phyloP scores from a whole-genome alignment of 2,329 filamentous ascomycete species.

The Aspergillus calidoustus region DNA sequence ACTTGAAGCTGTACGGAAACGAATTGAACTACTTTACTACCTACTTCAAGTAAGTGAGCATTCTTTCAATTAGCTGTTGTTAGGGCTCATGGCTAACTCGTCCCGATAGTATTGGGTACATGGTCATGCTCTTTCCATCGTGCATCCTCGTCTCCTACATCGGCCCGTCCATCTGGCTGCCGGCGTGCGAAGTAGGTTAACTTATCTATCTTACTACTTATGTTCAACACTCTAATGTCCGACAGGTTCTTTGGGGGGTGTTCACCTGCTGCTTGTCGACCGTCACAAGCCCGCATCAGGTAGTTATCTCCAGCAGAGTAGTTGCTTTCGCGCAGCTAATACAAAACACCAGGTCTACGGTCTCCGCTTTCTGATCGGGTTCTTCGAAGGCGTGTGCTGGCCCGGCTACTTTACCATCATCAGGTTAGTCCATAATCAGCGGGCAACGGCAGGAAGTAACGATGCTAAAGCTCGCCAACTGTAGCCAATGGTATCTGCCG shows the following conservation, averaged over 20 bases:
- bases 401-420: constrained; percentile 15
- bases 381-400: constrained; percentile 10
- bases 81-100: not conserved
- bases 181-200: not conserved
- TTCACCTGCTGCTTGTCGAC: not conserved
- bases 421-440: not conserved
- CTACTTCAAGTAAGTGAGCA: constrained; percentile 4
- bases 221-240: not conserved
- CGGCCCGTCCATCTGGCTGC: constrained; percentile 8
- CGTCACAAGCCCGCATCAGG: not conserved
- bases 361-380: constrained; percentile 10
- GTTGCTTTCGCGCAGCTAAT: not conserved
- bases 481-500: constrained; percentile 11
- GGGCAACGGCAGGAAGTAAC: too few relatives aligned
- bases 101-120: constrained; percentile 8
- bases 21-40: constrained; percentile 17
- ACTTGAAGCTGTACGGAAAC: constrained; percentile 12
- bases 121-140: constrained; percentile 13
- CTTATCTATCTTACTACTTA: not conserved
- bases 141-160: constrained; percentile 9
- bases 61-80: not conserved
- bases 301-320: not conserved
- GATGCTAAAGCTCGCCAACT: not conserved
- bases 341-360: constrained; percentile 1
- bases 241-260: not conserved